phyloP scores from a whole-genome alignment of 306 rosid species.

The Begonia fuchsioides region DNA sequence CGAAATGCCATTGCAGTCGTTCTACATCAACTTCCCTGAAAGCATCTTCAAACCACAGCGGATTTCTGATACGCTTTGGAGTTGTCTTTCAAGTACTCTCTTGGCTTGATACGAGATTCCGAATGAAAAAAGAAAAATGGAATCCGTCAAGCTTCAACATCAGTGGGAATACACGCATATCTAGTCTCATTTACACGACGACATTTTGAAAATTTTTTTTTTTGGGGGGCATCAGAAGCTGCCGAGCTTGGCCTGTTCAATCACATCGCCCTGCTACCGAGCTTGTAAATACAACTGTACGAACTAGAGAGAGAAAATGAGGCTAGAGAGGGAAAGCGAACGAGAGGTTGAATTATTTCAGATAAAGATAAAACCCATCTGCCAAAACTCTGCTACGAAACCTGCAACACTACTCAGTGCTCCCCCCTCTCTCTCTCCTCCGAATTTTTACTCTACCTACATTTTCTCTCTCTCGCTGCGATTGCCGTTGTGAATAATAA shows the following conservation, averaged over 20 bases:
- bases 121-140: too few relatives aligned
- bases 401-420: conserved; percentile 6
- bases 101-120: too few relatives aligned
- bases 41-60: neutral
- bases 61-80: neutral
- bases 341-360: conserved; percentile 8
- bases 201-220: too few relatives aligned
- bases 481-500: conserved; percentile 1
- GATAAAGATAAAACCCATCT: conserved; percentile 12
- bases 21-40: neutral
- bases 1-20: conserved; percentile 39
- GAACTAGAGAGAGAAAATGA: conserved; percentile 4
- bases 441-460: conserved; percentile 14
- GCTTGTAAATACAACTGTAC: neutral
- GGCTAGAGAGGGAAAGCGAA: neutral
- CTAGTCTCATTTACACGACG: neutral
- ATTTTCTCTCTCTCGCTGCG: conserved; percentile 4
- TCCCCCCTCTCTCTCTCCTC: conserved; percentile 2
- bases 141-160: too few relatives aligned
- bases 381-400: conserved; percentile 6
- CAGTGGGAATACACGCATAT: neutral
- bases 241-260: conserved; percentile 1
- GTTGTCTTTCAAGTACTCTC: too few relatives aligned
- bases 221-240: neutral
- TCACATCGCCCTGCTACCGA: conserved; percentile 9